Base-by-base conservation (phyloP, 768 basidiomycete species). In the Crassisporium funariophilum region DNA sequence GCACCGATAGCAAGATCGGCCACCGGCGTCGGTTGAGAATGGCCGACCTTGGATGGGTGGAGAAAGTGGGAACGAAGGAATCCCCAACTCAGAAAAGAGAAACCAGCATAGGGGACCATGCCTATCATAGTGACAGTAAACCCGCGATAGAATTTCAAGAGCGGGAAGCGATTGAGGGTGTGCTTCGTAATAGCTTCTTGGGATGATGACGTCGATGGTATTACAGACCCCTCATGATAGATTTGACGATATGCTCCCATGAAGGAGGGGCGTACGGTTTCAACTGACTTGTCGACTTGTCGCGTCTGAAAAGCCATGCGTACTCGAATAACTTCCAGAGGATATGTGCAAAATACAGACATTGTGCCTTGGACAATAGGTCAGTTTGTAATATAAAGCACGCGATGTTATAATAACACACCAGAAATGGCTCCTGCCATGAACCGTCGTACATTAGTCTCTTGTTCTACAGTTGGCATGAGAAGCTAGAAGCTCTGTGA, bases 81-180 rank as follows among this genome's bases (percentile, higher is more conserved):
- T 33, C 89, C 95, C 86, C 92, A 98, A 23, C 86, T 84, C 36
- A 98, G 78, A 74, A 98, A 98, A 10, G 91, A 91, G 2, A 92
- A 90, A 15, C 95, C 95, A 3, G 94, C 92, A 58, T 98, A 98
- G 4, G 95, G 95, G 23, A 98, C 74, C 79, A 98, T 98, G 35
- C 97, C 95, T 10, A 82, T 66, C 29, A 98, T 67, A 16, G 94
- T 94, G 21, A 97, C 92, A 5, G 85, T 84, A 69, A 98, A 98
- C n/a, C 97, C 95, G 16, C 97, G 89, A 63, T 98, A 99, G 69
- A 98, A 93, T 59, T 95, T 91, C 45, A 94, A 77, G 42, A 91
- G 62, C 12, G 89, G 88, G 57, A 88, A 81, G 10, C 78, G 78
- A 35, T 78, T 69, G 56, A 94, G 77, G 44, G 68, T 63, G 24